Conservation (phyloP, 768 basidiomycete genomes). For the Tulasnella sp. region DNA sequence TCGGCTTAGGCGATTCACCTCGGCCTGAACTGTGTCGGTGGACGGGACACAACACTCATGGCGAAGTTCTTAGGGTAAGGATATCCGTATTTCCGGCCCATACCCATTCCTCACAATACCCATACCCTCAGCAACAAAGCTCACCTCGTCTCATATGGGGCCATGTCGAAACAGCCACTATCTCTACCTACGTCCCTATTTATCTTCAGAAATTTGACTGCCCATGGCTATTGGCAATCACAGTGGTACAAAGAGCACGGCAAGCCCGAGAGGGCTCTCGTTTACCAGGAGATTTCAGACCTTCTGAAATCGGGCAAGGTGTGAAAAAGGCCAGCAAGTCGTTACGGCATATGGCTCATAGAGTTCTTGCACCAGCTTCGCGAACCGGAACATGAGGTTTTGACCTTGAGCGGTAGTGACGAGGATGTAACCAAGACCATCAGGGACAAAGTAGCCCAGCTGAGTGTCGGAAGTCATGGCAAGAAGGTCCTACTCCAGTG, state of each 20-base stretch:
- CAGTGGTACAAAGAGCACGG: conserved; percentile 49
- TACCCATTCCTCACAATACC: background rate
- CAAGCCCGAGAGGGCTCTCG: conserved; percentile 35
- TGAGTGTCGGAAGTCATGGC: conserved; percentile 32
- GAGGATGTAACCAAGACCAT: conserved; percentile 28
- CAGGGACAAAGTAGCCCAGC: conserved; percentile 26
- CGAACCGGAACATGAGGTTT: conserved; percentile 56
- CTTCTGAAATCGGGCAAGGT: conserved; percentile 46
- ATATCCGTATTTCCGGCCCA: background rate
- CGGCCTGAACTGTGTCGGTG: conserved; percentile 49
- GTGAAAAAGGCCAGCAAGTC: background rate
- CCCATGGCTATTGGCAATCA: conserved; percentile 69
- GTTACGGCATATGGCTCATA: background rate
- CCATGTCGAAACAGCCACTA: conserved; percentile 77
- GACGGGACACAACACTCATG: conserved; percentile 58
- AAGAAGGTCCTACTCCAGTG: conserved; percentile 39
- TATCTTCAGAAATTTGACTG: conserved; percentile 73
- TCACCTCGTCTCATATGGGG: conserved; percentile 77
- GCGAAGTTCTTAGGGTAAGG: conserved; percentile 43
- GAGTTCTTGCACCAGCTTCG: conserved; percentile 37
- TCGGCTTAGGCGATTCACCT: conserved; percentile 38
- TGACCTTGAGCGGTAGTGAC: conserved; percentile 41
- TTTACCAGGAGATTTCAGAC: conserved; percentile 41
- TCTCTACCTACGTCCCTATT: conserved; percentile 63
- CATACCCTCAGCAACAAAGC: conserved; percentile 31